A percentile compares a stretch with the other conserved stretches of the same genome.
Evolutionary conservation across 352 stramenopile genomes (phyloP).

Genomic region (Chrysophaeum taylorii): DNA sequence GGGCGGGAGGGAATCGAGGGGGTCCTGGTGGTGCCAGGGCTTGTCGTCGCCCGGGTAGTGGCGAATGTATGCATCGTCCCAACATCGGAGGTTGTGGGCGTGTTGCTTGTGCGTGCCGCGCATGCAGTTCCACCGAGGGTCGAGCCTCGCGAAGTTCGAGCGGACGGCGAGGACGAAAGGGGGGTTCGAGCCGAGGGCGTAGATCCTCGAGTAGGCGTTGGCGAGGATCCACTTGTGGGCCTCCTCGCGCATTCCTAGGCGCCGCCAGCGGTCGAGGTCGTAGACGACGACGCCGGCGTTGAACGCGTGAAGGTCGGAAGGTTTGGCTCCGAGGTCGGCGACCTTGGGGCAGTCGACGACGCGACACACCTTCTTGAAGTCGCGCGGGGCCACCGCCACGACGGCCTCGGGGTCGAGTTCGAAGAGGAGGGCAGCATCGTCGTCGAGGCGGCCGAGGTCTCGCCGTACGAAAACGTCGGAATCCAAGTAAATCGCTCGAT

Average conservation of each 20-base stretch:
- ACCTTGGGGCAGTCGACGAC: neutral
- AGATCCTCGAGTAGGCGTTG: neutral
- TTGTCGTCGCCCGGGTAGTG: conserved; percentile 6
- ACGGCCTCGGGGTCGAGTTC: neutral
- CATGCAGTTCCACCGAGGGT: conserved; percentile 5
- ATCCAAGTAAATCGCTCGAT: neutral
- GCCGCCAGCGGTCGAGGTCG: neutral
- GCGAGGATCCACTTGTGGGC: neutral
- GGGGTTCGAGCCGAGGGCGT: neutral
- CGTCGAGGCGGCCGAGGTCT: neutral
- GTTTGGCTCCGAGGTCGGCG: neutral
- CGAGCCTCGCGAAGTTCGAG: neutral
- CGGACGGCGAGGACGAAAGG: neutral
- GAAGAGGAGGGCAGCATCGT: neutral
- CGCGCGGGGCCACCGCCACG: neutral
- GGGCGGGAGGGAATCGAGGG: too few relatives aligned
- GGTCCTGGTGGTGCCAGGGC: neutral
- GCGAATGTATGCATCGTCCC: neutral
- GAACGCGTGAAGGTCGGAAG: neutral
- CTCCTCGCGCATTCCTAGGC: neutral
- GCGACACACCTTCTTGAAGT: neutral
- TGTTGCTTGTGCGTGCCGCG: neutral
- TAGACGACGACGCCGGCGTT: conserved; percentile 10
- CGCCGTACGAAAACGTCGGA: neutral
- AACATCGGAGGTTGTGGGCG: neutral